Base-by-base conservation (phyloP, 441 rosid species). In the Pelargonium cotyledonis region DNA sequence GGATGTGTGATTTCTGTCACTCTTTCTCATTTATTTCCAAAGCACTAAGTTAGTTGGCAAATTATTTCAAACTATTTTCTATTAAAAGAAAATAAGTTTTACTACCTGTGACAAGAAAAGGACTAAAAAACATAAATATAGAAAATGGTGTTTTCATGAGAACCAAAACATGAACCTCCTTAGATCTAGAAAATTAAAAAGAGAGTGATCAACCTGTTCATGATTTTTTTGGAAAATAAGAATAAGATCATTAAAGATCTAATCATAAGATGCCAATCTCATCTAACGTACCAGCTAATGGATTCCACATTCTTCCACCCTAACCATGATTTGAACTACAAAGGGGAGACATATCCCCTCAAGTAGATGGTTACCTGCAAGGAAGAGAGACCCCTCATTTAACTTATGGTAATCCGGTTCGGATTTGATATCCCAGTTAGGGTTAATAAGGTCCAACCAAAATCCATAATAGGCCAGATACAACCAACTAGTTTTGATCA, bases 361-460 rank as follows among this genome's bases (percentile, higher is more conserved):
- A 21, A 60, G 63, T 53, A 53, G 60, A 53, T 60, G 23, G 63
- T 60, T 60, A 23, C 31, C 11, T 21, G 7, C 63, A 21, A 60
- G 14, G 35, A 60, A 60, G 11, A 21, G 63, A 60, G 35, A 23
- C 26, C 35, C 63, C 63, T 60, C 38, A 60, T 23, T 4, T 31
- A 60, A 60, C 23, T 8, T 60, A 60, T 38, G 18, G 35, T 4
- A 57, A 21, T 60, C 35, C 6, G 10, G 35, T 57, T 19, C 63
- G 10, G 63, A 26, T 21, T 57, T 57, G 29, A 19, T 60, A 18
- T 57, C 26, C 8, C 7, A 44, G 2, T 14, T 14, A 23, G 21
- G 29, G 9, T 57, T 57, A 21, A 58, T 58, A 15, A 58, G 63
- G 23, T 58, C 5, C 21, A 58, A 38, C 41, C 41, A 38, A 38